These are phyloP conservation scores for Volvox africanus DNA, from an alignment of 139 green algal species.

Conservation along the genomic window DNA sequence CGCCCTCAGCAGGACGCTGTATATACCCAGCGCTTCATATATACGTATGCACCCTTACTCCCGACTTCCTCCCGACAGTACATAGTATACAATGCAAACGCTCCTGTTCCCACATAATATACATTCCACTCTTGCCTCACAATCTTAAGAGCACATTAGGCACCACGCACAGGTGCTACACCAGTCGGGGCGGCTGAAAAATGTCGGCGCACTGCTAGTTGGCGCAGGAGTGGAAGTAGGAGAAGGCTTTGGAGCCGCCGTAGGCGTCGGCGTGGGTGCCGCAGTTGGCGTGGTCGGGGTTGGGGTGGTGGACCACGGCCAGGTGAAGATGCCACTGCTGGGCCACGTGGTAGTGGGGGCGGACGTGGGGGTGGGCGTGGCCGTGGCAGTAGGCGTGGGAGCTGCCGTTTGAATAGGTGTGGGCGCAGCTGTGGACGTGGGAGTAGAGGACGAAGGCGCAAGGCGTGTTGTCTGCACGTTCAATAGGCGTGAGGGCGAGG, in stretches of 20 bases:
- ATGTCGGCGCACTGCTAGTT: background rate
- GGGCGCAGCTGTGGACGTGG: background rate
- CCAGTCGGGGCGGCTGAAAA: slow-evolving; percentile 38
- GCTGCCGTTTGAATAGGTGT: background rate
- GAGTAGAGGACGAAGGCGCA: background rate
- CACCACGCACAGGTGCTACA: slow-evolving; percentile 55
- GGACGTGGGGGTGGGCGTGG: background rate
- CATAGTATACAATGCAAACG: no score
- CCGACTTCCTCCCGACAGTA: no score
- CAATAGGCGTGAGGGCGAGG: slow-evolving; percentile 50
- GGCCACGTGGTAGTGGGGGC: background rate
- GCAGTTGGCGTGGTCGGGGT: background rate
- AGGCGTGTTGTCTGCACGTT: slow-evolving; percentile 52
- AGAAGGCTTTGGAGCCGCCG: background rate
- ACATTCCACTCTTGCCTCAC: no score
- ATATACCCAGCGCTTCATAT: no score
- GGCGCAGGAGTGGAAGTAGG: background rate
- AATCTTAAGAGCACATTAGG: slow-evolving; percentile 39
- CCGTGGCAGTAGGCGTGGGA: background rate
- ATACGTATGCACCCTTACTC: no score
- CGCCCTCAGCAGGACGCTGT: no score
- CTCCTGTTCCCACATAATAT: no score
- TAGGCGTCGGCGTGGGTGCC: background rate
- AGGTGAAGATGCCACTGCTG: background rate
- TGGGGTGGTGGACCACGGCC: background rate